Conservation (phyloP, 805 yeast species). For the Kuraishia piskuri region DNA sequence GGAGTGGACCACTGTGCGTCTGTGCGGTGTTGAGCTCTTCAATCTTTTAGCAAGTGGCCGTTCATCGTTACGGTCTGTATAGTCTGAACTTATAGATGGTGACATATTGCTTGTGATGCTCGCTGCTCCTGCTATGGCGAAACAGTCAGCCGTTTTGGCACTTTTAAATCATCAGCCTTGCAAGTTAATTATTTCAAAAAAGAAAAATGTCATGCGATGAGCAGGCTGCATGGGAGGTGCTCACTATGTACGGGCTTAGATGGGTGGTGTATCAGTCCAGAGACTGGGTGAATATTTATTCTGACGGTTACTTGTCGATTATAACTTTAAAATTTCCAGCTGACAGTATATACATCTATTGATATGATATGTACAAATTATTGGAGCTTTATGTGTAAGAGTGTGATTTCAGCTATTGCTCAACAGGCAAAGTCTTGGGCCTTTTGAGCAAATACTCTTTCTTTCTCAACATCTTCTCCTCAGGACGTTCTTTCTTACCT, state of each 20-base stretch:
- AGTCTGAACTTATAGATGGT: background rate
- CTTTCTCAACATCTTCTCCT: conserved; percentile 38
- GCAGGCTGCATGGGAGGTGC: background rate
- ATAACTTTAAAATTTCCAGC: background rate
- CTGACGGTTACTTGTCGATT: background rate
- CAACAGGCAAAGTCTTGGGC: conserved; percentile 47
- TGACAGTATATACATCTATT: too few species aligned
- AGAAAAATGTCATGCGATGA: background rate
- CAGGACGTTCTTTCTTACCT: conserved; percentile 46
- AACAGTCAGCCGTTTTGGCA: background rate
- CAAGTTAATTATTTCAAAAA: background rate
- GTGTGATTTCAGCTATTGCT: conserved; percentile 13
- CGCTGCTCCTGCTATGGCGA: background rate
- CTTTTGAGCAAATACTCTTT: conserved; percentile 49
- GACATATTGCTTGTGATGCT: background rate
- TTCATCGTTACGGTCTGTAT: background rate
- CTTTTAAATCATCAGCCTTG: background rate
- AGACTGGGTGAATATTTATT: too few species aligned
- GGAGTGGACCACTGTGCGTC: background rate
- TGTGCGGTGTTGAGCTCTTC: background rate
- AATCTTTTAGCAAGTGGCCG: background rate
- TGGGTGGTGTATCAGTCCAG: too few species aligned
- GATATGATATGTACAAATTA: background rate
- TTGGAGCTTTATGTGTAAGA: background rate
- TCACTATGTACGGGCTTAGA: background rate